Evolutionary conservation across 495 filamentous ascomycete genomes (phyloP).

Genomic region (Tuber indicum): DNA sequence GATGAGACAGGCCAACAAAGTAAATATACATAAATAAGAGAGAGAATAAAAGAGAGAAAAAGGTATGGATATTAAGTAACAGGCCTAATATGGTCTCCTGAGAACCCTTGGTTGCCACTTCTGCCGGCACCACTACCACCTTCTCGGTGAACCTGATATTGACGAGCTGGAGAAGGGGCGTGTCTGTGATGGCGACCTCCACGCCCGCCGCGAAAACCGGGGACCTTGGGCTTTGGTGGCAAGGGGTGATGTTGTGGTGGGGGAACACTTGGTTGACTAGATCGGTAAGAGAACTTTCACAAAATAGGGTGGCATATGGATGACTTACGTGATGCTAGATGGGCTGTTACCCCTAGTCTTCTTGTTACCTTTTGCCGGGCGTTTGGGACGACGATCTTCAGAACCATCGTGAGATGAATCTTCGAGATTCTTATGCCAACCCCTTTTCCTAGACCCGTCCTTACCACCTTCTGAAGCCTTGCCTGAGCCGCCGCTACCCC

Average conservation of each 20-base stretch:
- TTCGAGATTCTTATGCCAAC: conserved; percentile 2
- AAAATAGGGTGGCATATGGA: background rate
- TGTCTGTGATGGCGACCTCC: background rate
- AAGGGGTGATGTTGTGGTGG: background rate
- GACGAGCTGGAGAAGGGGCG: background rate
- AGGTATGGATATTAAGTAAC: background rate
- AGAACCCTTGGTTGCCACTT: background rate
- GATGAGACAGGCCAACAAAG: background rate
- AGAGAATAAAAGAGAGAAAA: background rate
- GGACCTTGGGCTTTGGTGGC: background rate
- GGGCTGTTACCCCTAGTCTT: conserved; percentile 2
- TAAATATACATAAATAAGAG: background rate
- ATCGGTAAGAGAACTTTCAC: background rate
- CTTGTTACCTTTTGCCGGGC: background rate
- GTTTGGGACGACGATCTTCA: background rate
- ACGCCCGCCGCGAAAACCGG: background rate
- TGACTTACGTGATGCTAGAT: background rate
- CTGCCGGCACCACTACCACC: background rate
- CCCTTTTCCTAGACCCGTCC: background rate
- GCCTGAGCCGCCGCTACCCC: background rate
- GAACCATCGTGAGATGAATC: background rate
- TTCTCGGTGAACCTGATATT: conserved; percentile 1
- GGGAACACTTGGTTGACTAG: background rate
- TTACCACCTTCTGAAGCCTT: background rate
- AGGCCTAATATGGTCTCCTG: background rate